These are phyloP conservation scores for Arthrobotrys iridis DNA, from an alignment of 2,329 filamentous ascomycete species.

Conservation along the genomic window DNA sequence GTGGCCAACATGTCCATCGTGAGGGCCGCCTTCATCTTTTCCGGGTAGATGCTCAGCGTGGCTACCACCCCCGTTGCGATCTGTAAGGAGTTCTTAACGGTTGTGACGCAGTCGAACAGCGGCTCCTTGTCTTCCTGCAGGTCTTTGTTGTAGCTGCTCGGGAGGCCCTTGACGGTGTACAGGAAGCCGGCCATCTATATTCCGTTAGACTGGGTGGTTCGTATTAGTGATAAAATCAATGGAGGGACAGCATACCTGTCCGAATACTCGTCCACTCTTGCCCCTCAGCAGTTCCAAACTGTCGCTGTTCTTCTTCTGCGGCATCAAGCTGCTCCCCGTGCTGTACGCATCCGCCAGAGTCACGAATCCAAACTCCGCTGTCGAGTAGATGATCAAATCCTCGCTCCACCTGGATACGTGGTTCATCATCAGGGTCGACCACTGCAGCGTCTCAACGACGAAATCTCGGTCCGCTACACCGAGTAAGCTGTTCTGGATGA, in stretches of 20 bases:
- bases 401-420: constrained; percentile 84
- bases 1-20: constrained; percentile 85
- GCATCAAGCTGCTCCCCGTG: constrained; percentile 80
- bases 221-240: neutral
- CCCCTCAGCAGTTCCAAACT: constrained; percentile 76
- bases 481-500: constrained; percentile 80
- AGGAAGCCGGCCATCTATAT: constrained; percentile 58
- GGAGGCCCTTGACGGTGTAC: constrained; percentile 73
- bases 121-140: constrained; percentile 87
- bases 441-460: constrained; percentile 81
- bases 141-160: constrained; percentile 89
- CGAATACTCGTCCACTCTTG: constrained; percentile 79
- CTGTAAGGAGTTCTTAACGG: constrained; percentile 79
- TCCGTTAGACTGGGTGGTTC: neutral
- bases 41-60: constrained; percentile 74
- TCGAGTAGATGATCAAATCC: constrained; percentile 85
- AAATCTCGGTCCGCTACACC: constrained; percentile 83
- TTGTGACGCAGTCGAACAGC: constrained; percentile 86
- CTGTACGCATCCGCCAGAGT: constrained; percentile 80
- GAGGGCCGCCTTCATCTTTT: constrained; percentile 81
- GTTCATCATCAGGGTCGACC: constrained; percentile 79
- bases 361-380: constrained; percentile 79
- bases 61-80: constrained; percentile 83
- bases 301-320: constrained; percentile 85
- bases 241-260: constrained; percentile 68